Conservation (phyloP, 1,284 basidiomycete species). For the Ganoderma multipileum region DNA sequence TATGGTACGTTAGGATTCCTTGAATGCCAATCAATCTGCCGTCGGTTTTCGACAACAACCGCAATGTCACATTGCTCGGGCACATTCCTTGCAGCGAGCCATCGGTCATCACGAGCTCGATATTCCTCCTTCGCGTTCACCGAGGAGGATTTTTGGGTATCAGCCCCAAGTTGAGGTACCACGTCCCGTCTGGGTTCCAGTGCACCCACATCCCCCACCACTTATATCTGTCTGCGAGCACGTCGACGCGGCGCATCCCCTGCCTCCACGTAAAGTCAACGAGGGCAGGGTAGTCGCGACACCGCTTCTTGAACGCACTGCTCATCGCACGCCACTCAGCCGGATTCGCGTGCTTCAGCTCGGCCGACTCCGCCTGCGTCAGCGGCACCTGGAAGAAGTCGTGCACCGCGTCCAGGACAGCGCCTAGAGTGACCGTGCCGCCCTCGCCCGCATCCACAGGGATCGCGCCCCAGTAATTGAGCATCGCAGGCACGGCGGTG, state of each 20-base stretch:
- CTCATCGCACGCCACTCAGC: slow-evolving; percentile 34
- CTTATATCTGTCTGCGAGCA: slow-evolving; percentile 40
- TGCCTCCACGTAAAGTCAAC: slow-evolving; percentile 40
- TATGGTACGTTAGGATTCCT: not conserved
- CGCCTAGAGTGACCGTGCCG: slow-evolving; percentile 38
- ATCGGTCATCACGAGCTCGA: not conserved
- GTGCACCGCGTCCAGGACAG: slow-evolving; percentile 45
- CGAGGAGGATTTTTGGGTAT: not conserved
- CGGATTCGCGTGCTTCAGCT: slow-evolving; percentile 32
- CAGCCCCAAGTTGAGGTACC: slow-evolving; percentile 43
- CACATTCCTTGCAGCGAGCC: not conserved
- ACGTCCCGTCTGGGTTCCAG: slow-evolving; percentile 35
- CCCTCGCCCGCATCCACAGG: slow-evolving; percentile 32
- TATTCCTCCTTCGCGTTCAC: not conserved
- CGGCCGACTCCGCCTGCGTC: slow-evolving; percentile 37
- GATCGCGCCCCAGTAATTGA: slow-evolving; percentile 44
- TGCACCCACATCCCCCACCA: slow-evolving; percentile 47
- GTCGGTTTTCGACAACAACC: not conserved
- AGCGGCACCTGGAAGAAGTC: slow-evolving; percentile 44
- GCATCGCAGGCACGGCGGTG: slow-evolving; percentile 26
- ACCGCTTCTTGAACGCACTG: slow-evolving; percentile 37
- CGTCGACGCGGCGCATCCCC: slow-evolving; percentile 47
- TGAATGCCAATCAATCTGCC: not conserved
- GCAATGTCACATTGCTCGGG: not conserved
- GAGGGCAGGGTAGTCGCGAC: slow-evolving; percentile 33